phyloP scores from a whole-genome alignment of 495 filamentous ascomycete species.

The Cercophora sp. region DNA sequence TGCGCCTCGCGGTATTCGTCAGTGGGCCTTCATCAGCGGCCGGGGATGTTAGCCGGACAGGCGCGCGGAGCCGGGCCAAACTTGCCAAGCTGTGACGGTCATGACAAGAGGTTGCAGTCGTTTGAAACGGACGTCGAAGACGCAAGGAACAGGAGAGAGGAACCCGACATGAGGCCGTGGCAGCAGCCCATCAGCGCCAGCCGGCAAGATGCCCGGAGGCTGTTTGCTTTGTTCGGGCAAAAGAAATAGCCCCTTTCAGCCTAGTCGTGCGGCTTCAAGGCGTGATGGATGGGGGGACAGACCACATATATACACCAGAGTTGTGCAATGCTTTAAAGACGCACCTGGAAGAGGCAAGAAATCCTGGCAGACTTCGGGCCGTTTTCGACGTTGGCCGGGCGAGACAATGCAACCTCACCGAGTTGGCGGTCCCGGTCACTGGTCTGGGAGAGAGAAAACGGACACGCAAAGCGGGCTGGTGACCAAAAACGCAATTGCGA shows the following conservation, averaged over 20 bases:
- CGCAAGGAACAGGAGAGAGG: no score
- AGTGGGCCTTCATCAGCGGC: background rate
- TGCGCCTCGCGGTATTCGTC: background rate
- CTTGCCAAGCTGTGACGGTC: no score
- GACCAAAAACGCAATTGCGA: background rate
- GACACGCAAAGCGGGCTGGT: background rate
- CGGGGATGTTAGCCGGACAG: background rate
- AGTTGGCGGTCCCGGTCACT: background rate
- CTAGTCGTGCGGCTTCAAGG: background rate
- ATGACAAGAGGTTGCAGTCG: no score
- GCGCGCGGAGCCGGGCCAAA: no score
- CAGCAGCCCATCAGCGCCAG: no score
- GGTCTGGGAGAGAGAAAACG: background rate
- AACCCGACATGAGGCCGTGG: no score
- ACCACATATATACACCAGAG: background rate
- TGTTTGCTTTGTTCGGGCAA: background rate
- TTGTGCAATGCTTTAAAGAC: no score
- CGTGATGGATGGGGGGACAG: background rate
- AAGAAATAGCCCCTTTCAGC: background rate
- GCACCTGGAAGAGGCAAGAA: background rate
- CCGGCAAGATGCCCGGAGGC: background rate
- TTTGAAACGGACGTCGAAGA: no score
- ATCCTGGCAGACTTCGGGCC: background rate
- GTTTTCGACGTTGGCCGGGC: background rate
- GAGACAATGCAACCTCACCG: background rate